These are phyloP conservation scores for Phanerochaete sordida DNA, from an alignment of 768 basidiomycete species.

Conservation along the genomic window DNA sequence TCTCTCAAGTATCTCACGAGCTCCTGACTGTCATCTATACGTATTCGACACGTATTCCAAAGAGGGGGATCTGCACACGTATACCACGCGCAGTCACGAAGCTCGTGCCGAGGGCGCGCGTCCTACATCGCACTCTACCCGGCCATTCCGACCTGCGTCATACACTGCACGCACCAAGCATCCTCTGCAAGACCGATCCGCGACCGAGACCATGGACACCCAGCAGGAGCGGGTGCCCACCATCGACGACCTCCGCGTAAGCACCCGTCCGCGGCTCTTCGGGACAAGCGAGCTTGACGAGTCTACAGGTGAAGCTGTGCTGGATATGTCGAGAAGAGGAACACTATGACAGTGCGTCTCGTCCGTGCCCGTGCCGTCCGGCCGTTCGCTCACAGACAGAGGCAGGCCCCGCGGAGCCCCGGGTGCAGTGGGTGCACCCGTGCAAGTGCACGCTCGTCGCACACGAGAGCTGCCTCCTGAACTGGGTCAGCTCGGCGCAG, in stretches of 20 bases:
- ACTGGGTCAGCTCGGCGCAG: conserved; percentile 77
- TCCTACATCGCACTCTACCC: not conserved
- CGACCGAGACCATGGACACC: not conserved
- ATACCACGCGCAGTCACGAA: not conserved
- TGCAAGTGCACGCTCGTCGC: conserved; percentile 79
- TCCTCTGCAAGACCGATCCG: too few relatives aligned
- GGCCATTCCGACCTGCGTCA: too few relatives aligned
- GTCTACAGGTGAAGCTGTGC: conserved; percentile 62
- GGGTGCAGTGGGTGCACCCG: conserved; percentile 70
- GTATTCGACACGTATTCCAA: too few relatives aligned
- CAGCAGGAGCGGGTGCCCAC: conserved; percentile 19
- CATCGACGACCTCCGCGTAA: conserved; percentile 30
- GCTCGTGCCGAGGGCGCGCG: not conserved
- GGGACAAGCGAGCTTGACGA: not conserved
- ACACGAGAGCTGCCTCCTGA: conserved; percentile 74
- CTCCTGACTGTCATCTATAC: too few relatives aligned
- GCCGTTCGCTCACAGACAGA: not conserved
- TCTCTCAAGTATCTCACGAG: too few relatives aligned
- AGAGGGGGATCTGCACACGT: too few relatives aligned
- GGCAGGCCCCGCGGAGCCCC: conserved; percentile 43
- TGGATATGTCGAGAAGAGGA: conserved; percentile 83
- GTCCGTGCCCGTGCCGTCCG: not conserved
- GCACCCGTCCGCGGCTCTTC: not conserved
- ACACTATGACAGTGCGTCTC: conserved; percentile 36
- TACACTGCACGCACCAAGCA: too few relatives aligned